phyloP scores from a whole-genome alignment of 768 basidiomycete genomes.

The Amanita molliuscula region DNA sequence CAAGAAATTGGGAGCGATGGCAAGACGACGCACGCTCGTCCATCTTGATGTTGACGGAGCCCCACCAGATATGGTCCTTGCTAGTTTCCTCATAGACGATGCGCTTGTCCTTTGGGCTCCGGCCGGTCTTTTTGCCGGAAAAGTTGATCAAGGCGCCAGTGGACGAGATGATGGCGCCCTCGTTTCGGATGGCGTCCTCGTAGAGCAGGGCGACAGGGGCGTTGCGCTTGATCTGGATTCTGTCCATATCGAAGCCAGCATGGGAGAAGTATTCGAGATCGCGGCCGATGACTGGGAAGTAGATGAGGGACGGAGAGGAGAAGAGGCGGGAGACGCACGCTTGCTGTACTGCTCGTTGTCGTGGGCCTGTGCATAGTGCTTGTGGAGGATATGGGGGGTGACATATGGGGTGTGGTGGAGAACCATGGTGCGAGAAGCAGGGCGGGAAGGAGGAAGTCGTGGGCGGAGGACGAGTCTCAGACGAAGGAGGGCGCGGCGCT shows the following conservation, averaged over 20 bases:
- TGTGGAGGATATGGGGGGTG: slow-evolving; percentile 84
- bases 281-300: slow-evolving; percentile 66
- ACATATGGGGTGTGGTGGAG: slow-evolving; percentile 75
- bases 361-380: slow-evolving; percentile 66
- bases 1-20: not conserved
- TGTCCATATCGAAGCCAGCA: slow-evolving; percentile 98
- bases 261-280: slow-evolving; percentile 97
- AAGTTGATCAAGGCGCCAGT: slow-evolving; percentile 99
- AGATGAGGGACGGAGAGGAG: slow-evolving; percentile 1
- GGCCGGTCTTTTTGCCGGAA: slow-evolving; percentile 98
- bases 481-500: slow-evolving; percentile 5
- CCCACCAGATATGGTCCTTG: slow-evolving; percentile 99
- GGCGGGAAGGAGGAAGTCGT: slow-evolving; percentile 1
- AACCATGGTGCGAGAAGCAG: slow-evolving; percentile 39
- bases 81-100: slow-evolving; percentile 96
- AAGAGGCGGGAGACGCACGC: slow-evolving; percentile 31
- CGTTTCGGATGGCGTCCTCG: slow-evolving; percentile 97
- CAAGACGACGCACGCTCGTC: slow-evolving; percentile 64
- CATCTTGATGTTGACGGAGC: slow-evolving; percentile 98
- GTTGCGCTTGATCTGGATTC: slow-evolving; percentile 92
- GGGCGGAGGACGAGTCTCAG: slow-evolving; percentile 8
- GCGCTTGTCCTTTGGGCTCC: slow-evolving; percentile 98
- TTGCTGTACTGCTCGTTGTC: slow-evolving; percentile 53
- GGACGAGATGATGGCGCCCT: slow-evolving; percentile 95
- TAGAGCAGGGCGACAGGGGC: slow-evolving; percentile 85